Conservation (phyloP, 108 stramenopile genomes). For the Cyclostephanos tholiformis region DNA sequence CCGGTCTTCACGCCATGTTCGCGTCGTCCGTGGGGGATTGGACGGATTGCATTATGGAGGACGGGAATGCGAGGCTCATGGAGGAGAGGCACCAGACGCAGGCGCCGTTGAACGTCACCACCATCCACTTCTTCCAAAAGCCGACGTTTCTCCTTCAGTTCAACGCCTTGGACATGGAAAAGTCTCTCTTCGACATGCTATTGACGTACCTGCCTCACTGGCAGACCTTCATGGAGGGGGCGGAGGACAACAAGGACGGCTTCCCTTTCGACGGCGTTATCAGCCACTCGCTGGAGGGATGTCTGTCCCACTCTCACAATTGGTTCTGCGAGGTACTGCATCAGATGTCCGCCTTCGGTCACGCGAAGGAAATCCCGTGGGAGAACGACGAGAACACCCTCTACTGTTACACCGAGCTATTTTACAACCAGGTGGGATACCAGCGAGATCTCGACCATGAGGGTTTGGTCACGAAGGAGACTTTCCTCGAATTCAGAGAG, state of each 20-base stretch:
- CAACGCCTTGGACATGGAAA: conserved; percentile 33
- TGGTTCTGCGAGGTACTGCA: conserved; percentile 46
- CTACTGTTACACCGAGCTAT: conserved; percentile 38
- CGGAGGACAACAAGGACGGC: conserved; percentile 5
- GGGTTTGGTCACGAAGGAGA: conserved; percentile 29
- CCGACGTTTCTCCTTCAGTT: conserved; percentile 45
- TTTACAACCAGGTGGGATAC: conserved; percentile 36
- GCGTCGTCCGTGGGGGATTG: conserved; percentile 47
- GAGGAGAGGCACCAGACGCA: conserved; percentile 34
- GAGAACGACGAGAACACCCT: conserved; percentile 35
- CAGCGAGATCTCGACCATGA: conserved; percentile 23
- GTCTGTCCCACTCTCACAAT: conserved; percentile 32
- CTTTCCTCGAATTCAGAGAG: conserved; percentile 32
- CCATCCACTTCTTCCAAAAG: conserved; percentile 41
- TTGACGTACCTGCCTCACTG: conserved; percentile 42
- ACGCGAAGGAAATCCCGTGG: conserved; percentile 41
- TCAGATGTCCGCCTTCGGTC: conserved; percentile 50
- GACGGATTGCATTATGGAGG: conserved; percentile 31
- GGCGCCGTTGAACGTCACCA: conserved; percentile 24
- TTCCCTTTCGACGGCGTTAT: conserved; percentile 42
- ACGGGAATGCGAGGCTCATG: conserved; percentile 29
- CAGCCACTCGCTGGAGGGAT: conserved; percentile 37
- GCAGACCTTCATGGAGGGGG: conserved; percentile 8
- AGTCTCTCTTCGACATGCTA: conserved; percentile 40
- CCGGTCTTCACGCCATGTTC: conserved; percentile 43